Base-by-base conservation (phyloP, 2,329 filamentous ascomycete genomes). In the Mollisiaceae sp. region DNA sequence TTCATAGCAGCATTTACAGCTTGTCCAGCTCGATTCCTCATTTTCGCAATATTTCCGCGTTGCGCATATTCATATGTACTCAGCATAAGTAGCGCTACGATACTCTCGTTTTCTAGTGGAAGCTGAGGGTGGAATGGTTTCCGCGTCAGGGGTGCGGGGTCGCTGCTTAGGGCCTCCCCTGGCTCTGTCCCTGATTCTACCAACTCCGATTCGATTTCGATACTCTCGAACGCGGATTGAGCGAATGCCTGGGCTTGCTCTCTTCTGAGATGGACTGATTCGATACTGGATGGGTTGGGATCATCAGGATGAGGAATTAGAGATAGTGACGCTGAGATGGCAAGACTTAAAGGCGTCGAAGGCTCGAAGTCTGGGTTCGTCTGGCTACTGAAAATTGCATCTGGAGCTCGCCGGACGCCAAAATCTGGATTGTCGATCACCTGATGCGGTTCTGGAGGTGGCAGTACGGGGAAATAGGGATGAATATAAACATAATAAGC, bases 401-500 rank as follows among this genome's bases (percentile, higher is more conserved):
- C 70, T 55, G 65, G 63, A 38, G 65, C 55, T 60, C 66, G 45
- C 14, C 66, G 78, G 73, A 35, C 72, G 35, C 72, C 70, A 35
- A 66, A 20, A 52, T 72, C 68, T 9, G 63, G 61, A 22, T 70
- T 71, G 24, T 74, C 72, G 14, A 68, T 56, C 8, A 71, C 65
- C 62, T 72, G 70, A 59, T 71, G 60, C 8, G 67, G 39, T 35
- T 67, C 66, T 6, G 82, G 81, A 2, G 82, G 76, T 14, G 82
- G 82, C 2, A 85, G 71, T 41, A 84, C 82, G 3, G 82, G 82
- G 20, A 84, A 80, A 65, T 79, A 84, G 0, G 81, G 79, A 65
- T 85, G 82, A 63, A 84, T 81, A 77, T 80, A 85, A 63, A 81
- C 78, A 66, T 85, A 85, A 70, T 85, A 85, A 4, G 81, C 82